Conservation (phyloP, 306 rosid species). For the Prunus mume region DNA sequence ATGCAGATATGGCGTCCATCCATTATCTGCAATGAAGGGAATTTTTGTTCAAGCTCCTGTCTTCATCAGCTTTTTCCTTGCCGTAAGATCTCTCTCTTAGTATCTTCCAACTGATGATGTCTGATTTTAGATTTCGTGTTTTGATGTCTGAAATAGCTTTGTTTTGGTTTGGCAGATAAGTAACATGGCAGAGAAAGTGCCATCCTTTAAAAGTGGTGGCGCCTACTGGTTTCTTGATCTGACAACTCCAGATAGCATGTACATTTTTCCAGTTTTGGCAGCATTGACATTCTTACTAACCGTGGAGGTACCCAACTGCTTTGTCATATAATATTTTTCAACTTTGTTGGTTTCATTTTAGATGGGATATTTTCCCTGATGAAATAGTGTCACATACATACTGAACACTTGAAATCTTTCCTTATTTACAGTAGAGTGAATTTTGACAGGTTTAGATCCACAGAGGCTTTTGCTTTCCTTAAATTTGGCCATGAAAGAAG, state of each 20-base stretch:
- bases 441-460: neutral
- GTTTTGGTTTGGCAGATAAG: conserved; percentile 50
- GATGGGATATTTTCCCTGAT: neutral
- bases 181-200: conserved; percentile 87
- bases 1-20: conserved; percentile 75
- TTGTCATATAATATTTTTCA: neutral
- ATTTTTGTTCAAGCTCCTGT: conserved; percentile 72
- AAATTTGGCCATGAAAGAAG: neutral
- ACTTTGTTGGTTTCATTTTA: neutral
- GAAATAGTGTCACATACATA: neutral
- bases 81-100: conserved; percentile 52
- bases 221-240: conserved; percentile 90
- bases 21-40: conserved; percentile 83
- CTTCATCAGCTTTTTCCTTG: conserved; percentile 84
- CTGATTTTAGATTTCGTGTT: conserved; percentile 10
- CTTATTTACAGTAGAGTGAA: neutral
- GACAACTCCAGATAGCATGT: conserved; percentile 70
- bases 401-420: neutral
- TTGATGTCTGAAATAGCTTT: conserved; percentile 29
- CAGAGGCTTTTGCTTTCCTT: neutral
- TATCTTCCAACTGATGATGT: conserved; percentile 8
- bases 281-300: conserved; percentile 75
- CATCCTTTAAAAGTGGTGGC: conserved; percentile 90
- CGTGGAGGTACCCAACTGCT: conserved; percentile 65
- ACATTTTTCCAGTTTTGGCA: conserved; percentile 68